These are phyloP conservation scores for Fragaria vesca DNA, from an alignment of 306 rosid genomes.

Conservation along the genomic window DNA sequence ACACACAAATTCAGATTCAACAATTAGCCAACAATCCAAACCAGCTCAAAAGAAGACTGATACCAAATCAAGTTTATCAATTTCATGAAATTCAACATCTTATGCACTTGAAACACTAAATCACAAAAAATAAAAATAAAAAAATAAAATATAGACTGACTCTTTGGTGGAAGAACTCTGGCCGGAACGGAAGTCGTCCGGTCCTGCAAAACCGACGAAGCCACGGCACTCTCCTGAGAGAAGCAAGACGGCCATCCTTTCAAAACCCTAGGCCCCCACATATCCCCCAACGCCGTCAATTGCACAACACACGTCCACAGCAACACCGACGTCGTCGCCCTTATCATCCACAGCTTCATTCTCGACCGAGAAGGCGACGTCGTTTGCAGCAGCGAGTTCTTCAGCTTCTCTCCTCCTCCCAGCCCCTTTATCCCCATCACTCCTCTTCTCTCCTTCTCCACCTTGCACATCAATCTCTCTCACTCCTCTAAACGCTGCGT, in stretches of 20 bases:
- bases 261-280: constrained; percentile 96
- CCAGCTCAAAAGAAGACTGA: too few relatives aligned
- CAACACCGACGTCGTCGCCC: constrained; percentile 83
- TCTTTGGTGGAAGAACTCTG: constrained; percentile 83
- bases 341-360: constrained; percentile 90
- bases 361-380: constrained; percentile 56
- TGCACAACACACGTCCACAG: constrained; percentile 94
- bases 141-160: constrained; percentile 43
- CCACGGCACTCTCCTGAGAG: constrained; percentile 55
- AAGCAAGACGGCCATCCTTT: constrained; percentile 99
- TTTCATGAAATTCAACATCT: not conserved
- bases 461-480: constrained; percentile 46
- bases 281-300: constrained; percentile 81
- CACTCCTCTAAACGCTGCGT: constrained; percentile 14
- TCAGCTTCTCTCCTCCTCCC: constrained; percentile 59
- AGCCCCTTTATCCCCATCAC: constrained; percentile 69
- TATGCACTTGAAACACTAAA: not conserved
- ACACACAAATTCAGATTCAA: constrained; percentile 6
- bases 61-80: not conserved
- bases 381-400: constrained; percentile 43
- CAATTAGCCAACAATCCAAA: not conserved
- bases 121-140: too few relatives aligned
- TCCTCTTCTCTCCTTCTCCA: constrained; percentile 43
- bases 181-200: constrained; percentile 42
- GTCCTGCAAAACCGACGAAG: constrained; percentile 37